Evolutionary conservation across 345 rosid species (phyloP).

Genomic region (Salix suchowensis): DNA sequence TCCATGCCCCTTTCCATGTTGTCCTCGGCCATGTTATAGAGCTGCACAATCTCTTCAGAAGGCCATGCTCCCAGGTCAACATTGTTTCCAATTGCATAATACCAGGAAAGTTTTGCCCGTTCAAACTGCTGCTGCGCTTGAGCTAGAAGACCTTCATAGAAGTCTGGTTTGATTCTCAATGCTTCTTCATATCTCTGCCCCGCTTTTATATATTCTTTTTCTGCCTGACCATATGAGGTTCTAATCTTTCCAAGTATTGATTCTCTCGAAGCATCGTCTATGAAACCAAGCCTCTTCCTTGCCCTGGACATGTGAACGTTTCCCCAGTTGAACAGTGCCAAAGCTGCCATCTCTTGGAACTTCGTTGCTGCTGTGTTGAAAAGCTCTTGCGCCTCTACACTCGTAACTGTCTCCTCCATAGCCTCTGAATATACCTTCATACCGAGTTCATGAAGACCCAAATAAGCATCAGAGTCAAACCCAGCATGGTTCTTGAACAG

Average conservation of each 20-base stretch:
- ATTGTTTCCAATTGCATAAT: slow-evolving; percentile 53
- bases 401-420: slow-evolving; percentile 84
- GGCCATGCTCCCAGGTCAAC: slow-evolving; percentile 62
- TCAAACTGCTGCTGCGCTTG: slow-evolving; percentile 79
- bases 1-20: slow-evolving; percentile 65
- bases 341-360: slow-evolving; percentile 83
- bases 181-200: slow-evolving; percentile 72
- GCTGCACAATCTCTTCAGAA: slow-evolving; percentile 41
- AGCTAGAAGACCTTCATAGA: slow-evolving; percentile 63
- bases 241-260: slow-evolving; percentile 46
- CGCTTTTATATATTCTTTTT: slow-evolving; percentile 49
- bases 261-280: slow-evolving; percentile 54
- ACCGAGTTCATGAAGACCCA: slow-evolving; percentile 78
- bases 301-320: slow-evolving; percentile 82
- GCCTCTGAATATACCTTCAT: slow-evolving; percentile 81
- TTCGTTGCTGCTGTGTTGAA: slow-evolving; percentile 68
- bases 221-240: slow-evolving; percentile 56
- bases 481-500: slow-evolving; percentile 74
- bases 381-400: slow-evolving; percentile 73
- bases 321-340: slow-evolving; percentile 87
- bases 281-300: slow-evolving; percentile 56
- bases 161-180: slow-evolving; percentile 70
- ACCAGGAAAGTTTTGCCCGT: slow-evolving; percentile 89
- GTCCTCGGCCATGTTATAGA: slow-evolving; percentile 70
- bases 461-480: slow-evolving; percentile 57